Base-by-base conservation (phyloP, 306 rosid genomes). In the Chamaecrista fasciculata region DNA sequence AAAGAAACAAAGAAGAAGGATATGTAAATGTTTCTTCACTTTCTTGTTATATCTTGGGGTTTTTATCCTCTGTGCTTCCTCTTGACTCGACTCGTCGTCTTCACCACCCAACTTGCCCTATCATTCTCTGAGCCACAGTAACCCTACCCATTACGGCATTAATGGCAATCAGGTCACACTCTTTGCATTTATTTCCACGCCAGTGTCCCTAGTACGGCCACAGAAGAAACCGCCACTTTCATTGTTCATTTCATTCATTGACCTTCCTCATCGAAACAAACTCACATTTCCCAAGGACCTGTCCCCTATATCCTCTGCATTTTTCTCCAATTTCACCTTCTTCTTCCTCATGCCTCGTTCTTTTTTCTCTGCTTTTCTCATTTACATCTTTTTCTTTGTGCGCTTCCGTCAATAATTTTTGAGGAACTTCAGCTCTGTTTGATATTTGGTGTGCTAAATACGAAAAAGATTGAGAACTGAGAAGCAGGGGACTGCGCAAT, bases 91-190 rank as follows among this genome's bases (percentile, higher is more conserved):
- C 5, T 50, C 43, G 18, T 67, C 21, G 4, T 44, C 72, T 43
- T 3, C 60, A 37, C 14, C 66, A 4, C 64, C 8, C 64, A 26
- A 15, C 62, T 44, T 34, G 51, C 18, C 1, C 21, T 46, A 12
- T 37, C 50, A 4, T 33, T 40, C 49, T 70, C 52, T 2, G n/a
- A n/a, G n/a, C n/a, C 2, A 2, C 14, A 50, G 11, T 20, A 14
- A 60, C 80, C 64, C 48, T 59, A 34, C 18, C 88, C 82, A 79
- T 82, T 81, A 55, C 84, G 83, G 85, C 82, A 79, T 82, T 81
- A 55, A 85, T 85, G 85, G 72, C 76, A 62, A 42, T 28, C 56
- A 67, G 12, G 29, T 49, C 72, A 52, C 71, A 16, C 61, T 67
- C 71, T 50, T 50, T 0, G 44, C 46, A 62, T 43, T 57, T 63